phyloP scores from a whole-genome alignment of 2,329 filamentous ascomycete genomes.

The Helicocarpus griseus region DNA sequence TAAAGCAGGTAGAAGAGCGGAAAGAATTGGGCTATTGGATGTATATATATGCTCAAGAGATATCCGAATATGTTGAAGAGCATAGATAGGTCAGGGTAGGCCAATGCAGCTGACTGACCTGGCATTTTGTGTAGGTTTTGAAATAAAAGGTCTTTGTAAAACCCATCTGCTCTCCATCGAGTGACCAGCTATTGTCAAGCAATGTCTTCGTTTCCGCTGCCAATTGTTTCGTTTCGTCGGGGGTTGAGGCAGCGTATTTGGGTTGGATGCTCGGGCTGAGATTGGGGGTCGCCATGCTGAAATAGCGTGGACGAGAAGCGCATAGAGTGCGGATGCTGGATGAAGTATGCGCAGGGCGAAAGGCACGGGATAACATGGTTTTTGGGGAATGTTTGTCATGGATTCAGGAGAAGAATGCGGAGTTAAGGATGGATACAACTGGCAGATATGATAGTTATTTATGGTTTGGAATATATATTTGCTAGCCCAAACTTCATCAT shows the following conservation, averaged over 20 bases:
- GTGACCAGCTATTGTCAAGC: constrained; percentile 22
- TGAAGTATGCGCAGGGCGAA: not conserved
- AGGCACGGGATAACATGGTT: not conserved
- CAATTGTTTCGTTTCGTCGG: not conserved
- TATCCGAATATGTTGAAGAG: too few species aligned
- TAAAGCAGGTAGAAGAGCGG: not conserved
- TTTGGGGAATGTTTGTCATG: not conserved
- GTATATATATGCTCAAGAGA: too few species aligned
- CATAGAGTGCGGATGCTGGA: not conserved
- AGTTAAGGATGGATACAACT: not conserved
- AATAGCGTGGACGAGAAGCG: not conserved
- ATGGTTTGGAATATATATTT: not conserved
- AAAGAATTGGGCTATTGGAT: not conserved
- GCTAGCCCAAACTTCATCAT: not conserved
- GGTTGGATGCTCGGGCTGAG: not conserved
- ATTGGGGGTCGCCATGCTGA: not conserved
- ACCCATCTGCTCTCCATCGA: constrained; percentile 26
- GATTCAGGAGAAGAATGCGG: not conserved
- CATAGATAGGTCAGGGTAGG: too few species aligned
- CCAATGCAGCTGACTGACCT: too few species aligned
- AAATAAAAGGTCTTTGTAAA: constrained; percentile 31
- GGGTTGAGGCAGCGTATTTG: not conserved
- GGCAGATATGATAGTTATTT: not conserved
- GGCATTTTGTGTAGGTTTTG: constrained; percentile 29
- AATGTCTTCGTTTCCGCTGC: constrained; percentile 17